These are phyloP conservation scores for Lotmaria passim DNA, from an alignment of 208 protist species.

Conservation along the genomic window DNA sequence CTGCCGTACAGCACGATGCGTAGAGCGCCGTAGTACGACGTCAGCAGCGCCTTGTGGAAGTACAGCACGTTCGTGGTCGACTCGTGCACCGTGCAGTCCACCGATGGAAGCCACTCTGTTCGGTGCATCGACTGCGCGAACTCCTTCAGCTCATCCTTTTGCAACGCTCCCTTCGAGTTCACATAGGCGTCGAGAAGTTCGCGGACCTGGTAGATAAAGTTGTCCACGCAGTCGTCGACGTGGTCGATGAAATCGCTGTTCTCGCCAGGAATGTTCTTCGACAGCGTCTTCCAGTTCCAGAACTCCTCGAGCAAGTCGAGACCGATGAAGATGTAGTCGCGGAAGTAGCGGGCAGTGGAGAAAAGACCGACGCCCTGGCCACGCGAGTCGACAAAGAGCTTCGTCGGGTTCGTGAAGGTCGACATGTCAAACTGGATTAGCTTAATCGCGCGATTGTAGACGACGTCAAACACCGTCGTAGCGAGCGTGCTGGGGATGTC, in stretches of 20 bases:
- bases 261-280: constrained; percentile 60
- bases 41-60: constrained; percentile 80
- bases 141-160: constrained; percentile 50
- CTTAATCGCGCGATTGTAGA: constrained; percentile 49
- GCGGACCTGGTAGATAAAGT: constrained; percentile 59
- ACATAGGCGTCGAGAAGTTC: constrained; percentile 74
- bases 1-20: constrained; percentile 75
- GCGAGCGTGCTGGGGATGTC: constrained; percentile 72
- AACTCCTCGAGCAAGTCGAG: constrained; percentile 81
- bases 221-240: constrained; percentile 66
- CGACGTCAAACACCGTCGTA: constrained; percentile 56
- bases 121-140: constrained; percentile 43
- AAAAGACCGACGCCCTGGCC: constrained; percentile 74
- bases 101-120: constrained; percentile 77
- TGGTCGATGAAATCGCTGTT: constrained; percentile 70
- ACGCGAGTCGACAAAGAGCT: constrained; percentile 68
- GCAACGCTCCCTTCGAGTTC: constrained; percentile 57
- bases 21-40: constrained; percentile 75
- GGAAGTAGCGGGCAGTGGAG: constrained; percentile 55
- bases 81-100: constrained; percentile 83
- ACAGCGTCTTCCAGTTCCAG: constrained; percentile 78
- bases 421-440: constrained; percentile 58
- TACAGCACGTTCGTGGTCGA: constrained; percentile 79
- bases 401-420: constrained; percentile 54
- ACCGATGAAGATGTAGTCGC: constrained; percentile 81